Evolutionary conservation across 148 eudicot species (phyloP).

Genomic region (Diospyros kaki): DNA sequence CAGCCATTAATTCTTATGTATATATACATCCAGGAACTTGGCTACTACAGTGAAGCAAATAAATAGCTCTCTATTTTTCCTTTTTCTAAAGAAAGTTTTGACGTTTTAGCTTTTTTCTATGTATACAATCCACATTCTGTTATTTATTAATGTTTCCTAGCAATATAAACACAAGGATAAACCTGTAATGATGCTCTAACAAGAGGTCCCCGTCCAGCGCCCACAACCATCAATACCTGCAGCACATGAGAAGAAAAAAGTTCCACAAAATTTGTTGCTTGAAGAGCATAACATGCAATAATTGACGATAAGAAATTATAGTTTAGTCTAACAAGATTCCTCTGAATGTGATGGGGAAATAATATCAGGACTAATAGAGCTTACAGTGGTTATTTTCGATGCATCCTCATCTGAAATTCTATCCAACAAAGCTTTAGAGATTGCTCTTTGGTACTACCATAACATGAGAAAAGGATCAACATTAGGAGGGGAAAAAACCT

Average conservation of each 20-base stretch:
- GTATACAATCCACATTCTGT: neutral
- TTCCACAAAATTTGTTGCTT: neutral
- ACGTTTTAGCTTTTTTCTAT: neutral
- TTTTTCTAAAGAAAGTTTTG: neutral
- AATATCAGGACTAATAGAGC: conserved; percentile 19
- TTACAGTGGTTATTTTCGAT: conserved; percentile 62
- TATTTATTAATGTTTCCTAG: neutral
- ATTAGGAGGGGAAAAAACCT: neutral
- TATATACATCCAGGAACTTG: neutral
- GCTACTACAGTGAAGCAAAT: neutral
- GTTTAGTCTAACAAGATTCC: neutral
- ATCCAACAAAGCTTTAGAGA: conserved; percentile 79
- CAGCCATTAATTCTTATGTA: neutral
- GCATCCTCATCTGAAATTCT: conserved; percentile 72
- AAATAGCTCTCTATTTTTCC: neutral
- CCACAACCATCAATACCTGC: conserved; percentile 96
- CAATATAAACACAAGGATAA: conserved; percentile 1
- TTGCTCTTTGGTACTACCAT: conserved; percentile 81
- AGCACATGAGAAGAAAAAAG: conserved; percentile 9
- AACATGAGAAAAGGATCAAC: conserved; percentile 10
- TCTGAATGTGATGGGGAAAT: neutral
- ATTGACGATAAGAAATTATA: neutral
- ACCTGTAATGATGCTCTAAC: conserved; percentile 95
- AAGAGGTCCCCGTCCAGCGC: conserved; percentile 99
- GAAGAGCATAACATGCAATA: neutral